Base-by-base conservation (phyloP, 2,329 filamentous ascomycete genomes). In the Diaporthe australafricana region DNA sequence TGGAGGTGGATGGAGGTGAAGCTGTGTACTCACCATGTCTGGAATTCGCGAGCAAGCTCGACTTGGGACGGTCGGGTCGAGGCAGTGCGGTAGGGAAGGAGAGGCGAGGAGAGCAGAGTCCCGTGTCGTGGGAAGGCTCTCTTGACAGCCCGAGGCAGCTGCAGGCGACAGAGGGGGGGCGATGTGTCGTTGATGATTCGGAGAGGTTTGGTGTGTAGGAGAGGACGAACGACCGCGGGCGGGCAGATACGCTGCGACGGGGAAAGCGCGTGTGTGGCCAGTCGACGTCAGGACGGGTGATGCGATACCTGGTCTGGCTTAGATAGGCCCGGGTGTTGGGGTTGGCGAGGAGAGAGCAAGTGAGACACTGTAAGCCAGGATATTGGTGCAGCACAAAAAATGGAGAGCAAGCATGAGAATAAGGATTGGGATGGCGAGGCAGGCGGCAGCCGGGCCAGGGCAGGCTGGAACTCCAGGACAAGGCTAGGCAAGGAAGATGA, bases 11-110 rank as follows among this genome's bases (percentile, higher is more conserved):
- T 57, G 50, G 22, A 60, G 63, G 50, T 66, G 50, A 30, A 56
- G 52, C 32, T 72, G 72, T 70, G 25, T 42, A 69, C 72, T 69
- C 56, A 73, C 72, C 72, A 73, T 73, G 20, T 66, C 50, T 68
- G 55, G 25, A 42, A 17, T 17, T 52, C 30, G 53, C 30, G 67
- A 69, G 67, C 67, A 72, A 50, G 53, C 55, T 68, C 42, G 68
- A 48, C 68, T 45, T 35, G 14, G 60, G 38, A 68, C 12, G 12
- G n/a, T 17, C 16, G 20, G 27, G 14, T 25, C 20, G 25, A 8
- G 5, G 27, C 53, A 42, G 9, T 30, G 52, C 30, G 48, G 40
- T 16, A 42, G 40, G 42, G 50, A 60, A 72, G 71, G 67, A 32
- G 68, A 47, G 55, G 56, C n/a, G 16, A 66, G 47, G 53, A 57